These are phyloP conservation scores for Aspergillus phoenicis DNA, from an alignment of 2,329 filamentous ascomycete genomes.

Conservation along the genomic window DNA sequence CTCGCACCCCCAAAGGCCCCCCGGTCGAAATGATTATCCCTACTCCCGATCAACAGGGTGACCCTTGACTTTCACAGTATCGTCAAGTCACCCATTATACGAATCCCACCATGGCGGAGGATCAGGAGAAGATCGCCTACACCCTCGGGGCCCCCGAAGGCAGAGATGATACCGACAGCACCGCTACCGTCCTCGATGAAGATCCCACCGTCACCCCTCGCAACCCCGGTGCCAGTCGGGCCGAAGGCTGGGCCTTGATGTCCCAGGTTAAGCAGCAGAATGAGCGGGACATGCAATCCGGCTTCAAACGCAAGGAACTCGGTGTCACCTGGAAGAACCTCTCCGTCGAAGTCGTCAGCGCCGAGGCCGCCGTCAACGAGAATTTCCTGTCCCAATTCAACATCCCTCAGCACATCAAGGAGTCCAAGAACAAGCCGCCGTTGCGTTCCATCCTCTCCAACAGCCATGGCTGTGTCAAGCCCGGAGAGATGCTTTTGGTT, in stretches of 20 bases:
- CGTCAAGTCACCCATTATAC: background rate
- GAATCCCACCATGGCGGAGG: background rate
- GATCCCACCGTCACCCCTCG: constrained; percentile 21
- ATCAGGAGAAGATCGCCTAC: background rate
- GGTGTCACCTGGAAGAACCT: constrained; percentile 68
- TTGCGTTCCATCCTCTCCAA: constrained; percentile 66
- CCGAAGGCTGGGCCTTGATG: constrained; percentile 55
- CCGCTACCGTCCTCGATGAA: constrained; percentile 30
- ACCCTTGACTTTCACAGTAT: background rate
- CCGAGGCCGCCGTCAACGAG: constrained; percentile 67
- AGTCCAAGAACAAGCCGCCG: constrained; percentile 58
- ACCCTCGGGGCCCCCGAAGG: background rate
- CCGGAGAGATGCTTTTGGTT: constrained; percentile 72
- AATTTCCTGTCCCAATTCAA: constrained; percentile 64
- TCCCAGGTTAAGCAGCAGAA: constrained; percentile 50
- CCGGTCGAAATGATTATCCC: background rate
- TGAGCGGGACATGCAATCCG: constrained; percentile 50
- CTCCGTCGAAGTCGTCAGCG: constrained; percentile 62
- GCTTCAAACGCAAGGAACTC: constrained; percentile 54
- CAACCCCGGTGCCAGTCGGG: constrained; percentile 17
- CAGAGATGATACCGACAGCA: constrained; percentile 32
- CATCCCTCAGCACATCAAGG: constrained; percentile 56
- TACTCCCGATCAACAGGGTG: background rate
- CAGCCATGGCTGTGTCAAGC: constrained; percentile 69
- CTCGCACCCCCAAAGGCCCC: constrained; percentile 5